A percentile compares a stretch with the other conserved stretches of the same genome.
phyloP scores from a whole-genome alignment of 306 rosid genomes.

The Morella rubra region DNA sequence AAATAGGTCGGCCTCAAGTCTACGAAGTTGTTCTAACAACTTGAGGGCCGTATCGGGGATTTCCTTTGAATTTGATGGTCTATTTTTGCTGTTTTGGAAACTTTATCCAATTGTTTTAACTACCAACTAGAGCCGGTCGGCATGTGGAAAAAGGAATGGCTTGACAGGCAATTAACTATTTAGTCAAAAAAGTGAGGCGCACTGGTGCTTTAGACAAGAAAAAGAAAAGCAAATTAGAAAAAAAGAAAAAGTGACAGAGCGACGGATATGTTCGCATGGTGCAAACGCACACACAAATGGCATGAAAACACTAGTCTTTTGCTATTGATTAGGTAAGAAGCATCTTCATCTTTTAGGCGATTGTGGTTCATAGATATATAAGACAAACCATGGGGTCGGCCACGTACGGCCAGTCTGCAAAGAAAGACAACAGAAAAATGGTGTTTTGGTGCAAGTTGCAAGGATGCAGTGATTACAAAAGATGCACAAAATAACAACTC shows the following conservation, averaged over 20 bases:
- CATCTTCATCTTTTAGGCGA: neutral
- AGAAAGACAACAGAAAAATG: neutral
- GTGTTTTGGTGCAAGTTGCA: neutral
- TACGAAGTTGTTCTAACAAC: no score
- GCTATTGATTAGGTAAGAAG: neutral
- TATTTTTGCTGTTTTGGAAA: neutral
- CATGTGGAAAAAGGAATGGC: neutral
- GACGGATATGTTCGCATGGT: neutral
- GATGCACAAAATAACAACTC: neutral
- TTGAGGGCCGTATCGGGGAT: neutral
- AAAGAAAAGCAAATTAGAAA: neutral
- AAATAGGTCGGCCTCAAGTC: no score
- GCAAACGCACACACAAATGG: neutral
- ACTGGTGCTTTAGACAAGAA: constrained; percentile 6
- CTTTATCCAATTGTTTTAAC: constrained; percentile 17
- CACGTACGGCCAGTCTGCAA: no score
- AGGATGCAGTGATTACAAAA: neutral
- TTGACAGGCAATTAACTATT: neutral
- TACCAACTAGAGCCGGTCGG: constrained; percentile 24
- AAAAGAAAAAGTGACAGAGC: neutral
- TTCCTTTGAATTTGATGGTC: no score
- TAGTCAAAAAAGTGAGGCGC: constrained; percentile 54
- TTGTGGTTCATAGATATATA: neutral
- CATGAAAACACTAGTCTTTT: neutral
- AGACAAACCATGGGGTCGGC: neutral